Base-by-base conservation (phyloP, 805 yeast genomes). In the Alloascoidea africana region DNA sequence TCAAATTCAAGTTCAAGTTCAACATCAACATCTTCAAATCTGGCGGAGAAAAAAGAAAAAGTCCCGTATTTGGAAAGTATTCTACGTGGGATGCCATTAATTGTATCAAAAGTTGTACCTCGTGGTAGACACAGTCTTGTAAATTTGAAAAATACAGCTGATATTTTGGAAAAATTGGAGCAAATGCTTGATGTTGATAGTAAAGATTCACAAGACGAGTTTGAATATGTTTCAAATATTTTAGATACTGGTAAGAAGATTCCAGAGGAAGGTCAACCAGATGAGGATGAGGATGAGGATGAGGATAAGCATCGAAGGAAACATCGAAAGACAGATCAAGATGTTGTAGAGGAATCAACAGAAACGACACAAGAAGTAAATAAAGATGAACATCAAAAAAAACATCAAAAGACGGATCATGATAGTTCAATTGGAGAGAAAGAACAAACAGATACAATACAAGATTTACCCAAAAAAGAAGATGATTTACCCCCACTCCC, bases 271-370 rank as follows among this genome's bases (percentile, higher is more conserved):
- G 30, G 30, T 23, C 8, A 23, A 23, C 13, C 13, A 8, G 30
- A 23, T 23, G 43, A 50, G 30, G 54, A 51, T 37, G 44, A 41
- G 14, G 50, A 53, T 14, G 56, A 54, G 37, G 48, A 48, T 36
- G 58, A 54, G 33, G 60, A 55, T 38, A 53, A 54, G 41, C 56
- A 54, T 34, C 57, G 30, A n/a, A 8, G 30, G 30, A 23, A 23
- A 23, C 30, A 8, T 8, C 8, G n/a, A 8, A 23, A 8, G 8
- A 8, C 30, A n/a, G n/a, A 23, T 23, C 8, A 8, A 23, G 30
- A 23, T 23, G 30, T 23, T 8, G n/a, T n/a, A n/a, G 30, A 23
- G n/a, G n/a, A 8, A 23, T 8, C 8, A 8, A 8, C 8, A 8
- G 30, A 23, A 23, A 23, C 30, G n/a, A 23, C 8, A 23, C 13